Base-by-base conservation (phyloP, 1,284 basidiomycete species). In the Cystobasidiaceae sp. region DNA sequence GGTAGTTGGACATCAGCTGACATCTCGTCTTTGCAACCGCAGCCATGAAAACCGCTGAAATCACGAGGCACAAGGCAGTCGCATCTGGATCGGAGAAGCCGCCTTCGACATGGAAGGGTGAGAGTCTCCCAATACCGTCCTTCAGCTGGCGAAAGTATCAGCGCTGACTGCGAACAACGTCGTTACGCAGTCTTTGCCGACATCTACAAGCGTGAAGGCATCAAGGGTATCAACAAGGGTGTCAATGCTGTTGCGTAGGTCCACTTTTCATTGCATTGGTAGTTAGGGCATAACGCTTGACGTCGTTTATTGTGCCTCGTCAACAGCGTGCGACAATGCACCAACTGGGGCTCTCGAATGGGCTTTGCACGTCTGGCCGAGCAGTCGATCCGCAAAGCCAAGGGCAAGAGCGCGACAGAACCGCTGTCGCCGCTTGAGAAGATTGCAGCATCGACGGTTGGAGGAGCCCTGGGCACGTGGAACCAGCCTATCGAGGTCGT, bases 401-500 rank as follows among this genome's bases (percentile, higher is more conserved):
- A 85, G 65, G 92, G 92, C 63, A 88, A 81, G 64, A 72, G 74
- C 48, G 88, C 93, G 70, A 81, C 81, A 43, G 89, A 94, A 15
- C 86, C 83, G 73, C 81, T 94, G 50, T 81, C 84, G 67, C 84
- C 90, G 11, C 34, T 84, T 17, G 94, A 99, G 77, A 93, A 93
- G 79, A 92, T 98, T 73, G 68, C 88, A 33, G 84, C 93, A 21
- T 92, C 90, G n/a, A 85, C 88, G 0, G 83, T 97, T 70, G 94
- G 89, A 75, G 96, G 96, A 78, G 93, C 96, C 49, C 81, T 98
- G 60, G 94, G 90, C 15, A 97, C 93, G 50, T 99, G 96, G 96
- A 99, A 99, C 78, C 96, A 99, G 79, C 96, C 96, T 46, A 98
- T 98, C 72, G 96, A 99, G 80, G 92, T 96, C 70, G 84, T 94